These are phyloP conservation scores for Ceratocystis cacaofunesta DNA, from an alignment of 2,329 filamentous ascomycete genomes.

Conservation along the genomic window DNA sequence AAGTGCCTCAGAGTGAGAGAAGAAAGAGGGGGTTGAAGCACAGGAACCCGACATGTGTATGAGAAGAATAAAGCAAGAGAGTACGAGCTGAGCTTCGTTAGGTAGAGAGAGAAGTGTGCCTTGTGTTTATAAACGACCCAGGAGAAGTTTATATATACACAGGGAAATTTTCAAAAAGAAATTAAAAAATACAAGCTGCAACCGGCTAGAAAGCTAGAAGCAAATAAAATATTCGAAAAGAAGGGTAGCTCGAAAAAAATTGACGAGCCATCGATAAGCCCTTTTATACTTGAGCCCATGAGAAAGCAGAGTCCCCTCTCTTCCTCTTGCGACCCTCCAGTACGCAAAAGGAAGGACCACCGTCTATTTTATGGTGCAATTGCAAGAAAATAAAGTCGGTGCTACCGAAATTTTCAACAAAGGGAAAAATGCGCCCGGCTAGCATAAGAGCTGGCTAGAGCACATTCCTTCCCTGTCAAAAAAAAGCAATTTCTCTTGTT, in stretches of 20 bases:
- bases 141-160: neutral
- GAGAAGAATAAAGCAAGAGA: neutral
- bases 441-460: neutral
- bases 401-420: neutral
- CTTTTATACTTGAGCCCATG: neutral
- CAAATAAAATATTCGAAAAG: neutral
- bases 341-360: neutral
- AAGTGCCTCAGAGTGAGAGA: conserved; percentile 24
- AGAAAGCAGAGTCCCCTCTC: neutral
- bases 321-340: neutral
- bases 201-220: neutral
- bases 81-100: neutral
- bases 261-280: neutral
- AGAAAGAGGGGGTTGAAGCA: conserved; percentile 16
- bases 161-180: neutral
- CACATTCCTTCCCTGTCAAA: neutral
- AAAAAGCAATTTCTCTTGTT: neutral
- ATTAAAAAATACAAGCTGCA: neutral
- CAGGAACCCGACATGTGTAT: conserved; percentile 18
- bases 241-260: neutral
- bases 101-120: neutral
- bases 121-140: neutral
- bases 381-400: conserved; percentile 1
- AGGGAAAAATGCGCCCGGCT: neutral
- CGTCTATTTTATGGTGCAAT: neutral